Evolutionary conservation across 495 filamentous ascomycete species (phyloP).

Genomic region (Penicillium longicatenatum): DNA sequence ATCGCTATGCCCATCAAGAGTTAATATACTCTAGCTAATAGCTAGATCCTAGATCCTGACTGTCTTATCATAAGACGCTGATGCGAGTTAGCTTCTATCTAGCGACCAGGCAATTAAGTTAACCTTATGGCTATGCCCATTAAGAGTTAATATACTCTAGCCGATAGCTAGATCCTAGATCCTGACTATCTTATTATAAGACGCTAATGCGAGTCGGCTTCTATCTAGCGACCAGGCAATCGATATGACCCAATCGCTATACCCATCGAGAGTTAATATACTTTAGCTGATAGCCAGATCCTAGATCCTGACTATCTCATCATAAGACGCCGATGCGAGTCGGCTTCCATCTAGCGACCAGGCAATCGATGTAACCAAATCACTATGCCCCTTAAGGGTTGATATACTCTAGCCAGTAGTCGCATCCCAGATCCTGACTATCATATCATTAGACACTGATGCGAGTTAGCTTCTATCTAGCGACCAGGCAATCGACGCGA

Average conservation of each 20-base stretch:
- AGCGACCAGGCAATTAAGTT: not conserved
- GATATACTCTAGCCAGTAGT: slow-evolving; percentile 9
- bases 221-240: slow-evolving; percentile 7
- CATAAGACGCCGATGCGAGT: slow-evolving; percentile 6
- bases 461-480: slow-evolving; percentile 6
- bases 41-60: slow-evolving; percentile 8
- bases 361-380: slow-evolving; percentile 2
- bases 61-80: slow-evolving; percentile 3
- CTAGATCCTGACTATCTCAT: slow-evolving; percentile 8
- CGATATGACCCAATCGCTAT: not conserved
- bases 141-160: not conserved
- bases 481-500: not conserved
- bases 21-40: no score
- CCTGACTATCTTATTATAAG: not conserved
- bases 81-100: slow-evolving; percentile 9
- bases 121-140: slow-evolving; percentile 3
- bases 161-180: slow-evolving; percentile 10
- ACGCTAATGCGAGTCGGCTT: slow-evolving; percentile 7
- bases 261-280: slow-evolving; percentile 1
- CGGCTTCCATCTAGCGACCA: slow-evolving; percentile 12
- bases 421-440: slow-evolving; percentile 9
- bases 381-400: slow-evolving; percentile 15
- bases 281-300: not conserved
- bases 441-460: slow-evolving; percentile 4
- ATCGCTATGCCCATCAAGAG: no score